Evolutionary conservation across 176 grass and related monocot species (phyloP).

Genomic region (Musa itinerans): DNA sequence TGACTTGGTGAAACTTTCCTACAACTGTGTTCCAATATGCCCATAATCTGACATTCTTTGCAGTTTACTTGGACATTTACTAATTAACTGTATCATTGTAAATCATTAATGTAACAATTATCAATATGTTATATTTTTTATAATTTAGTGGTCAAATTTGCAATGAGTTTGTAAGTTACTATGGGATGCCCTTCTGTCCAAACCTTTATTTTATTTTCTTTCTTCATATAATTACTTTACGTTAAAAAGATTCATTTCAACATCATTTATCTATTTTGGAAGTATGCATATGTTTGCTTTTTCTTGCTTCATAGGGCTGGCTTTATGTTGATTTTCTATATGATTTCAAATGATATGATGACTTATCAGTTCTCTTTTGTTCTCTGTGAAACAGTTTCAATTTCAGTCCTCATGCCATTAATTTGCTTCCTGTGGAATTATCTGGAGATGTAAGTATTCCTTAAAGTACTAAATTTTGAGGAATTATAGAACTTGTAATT

Average conservation of each 20-base stretch:
- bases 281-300: no score
- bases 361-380: background rate
- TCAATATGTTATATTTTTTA: background rate
- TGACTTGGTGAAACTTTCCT: no score
- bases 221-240: background rate
- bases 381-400: slow-evolving; percentile 62
- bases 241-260: no score
- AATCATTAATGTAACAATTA: background rate
- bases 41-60: background rate
- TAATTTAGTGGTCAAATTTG: no score
- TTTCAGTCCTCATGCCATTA: slow-evolving; percentile 81
- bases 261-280: no score
- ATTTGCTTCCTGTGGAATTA: slow-evolving; percentile 85
- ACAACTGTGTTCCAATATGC: no score
- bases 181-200: background rate
- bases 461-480: background rate
- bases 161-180: background rate
- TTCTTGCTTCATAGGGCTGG: background rate
- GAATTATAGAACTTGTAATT: no score
- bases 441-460: slow-evolving; percentile 73
- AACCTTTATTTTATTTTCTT: background rate
- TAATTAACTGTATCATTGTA: background rate
- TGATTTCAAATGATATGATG: background rate
- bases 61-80: background rate
- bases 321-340: background rate